Conservation (phyloP, 108 stramenopile genomes). For the Aurantiochytrium sp. region DNA sequence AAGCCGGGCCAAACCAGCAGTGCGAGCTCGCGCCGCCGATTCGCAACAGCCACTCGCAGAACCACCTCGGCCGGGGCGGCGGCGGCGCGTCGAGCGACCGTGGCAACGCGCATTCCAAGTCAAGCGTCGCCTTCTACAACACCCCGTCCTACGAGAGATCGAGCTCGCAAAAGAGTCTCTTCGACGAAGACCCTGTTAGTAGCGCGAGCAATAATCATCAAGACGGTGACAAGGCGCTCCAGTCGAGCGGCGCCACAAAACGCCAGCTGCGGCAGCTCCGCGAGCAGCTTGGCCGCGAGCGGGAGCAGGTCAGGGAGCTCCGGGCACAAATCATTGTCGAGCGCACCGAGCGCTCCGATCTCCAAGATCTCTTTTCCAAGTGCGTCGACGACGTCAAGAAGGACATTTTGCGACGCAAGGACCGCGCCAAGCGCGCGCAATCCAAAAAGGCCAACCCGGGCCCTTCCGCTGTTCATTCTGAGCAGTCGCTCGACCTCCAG, state of each 20-base stretch:
- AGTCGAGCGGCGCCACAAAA: neutral
- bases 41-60: neutral
- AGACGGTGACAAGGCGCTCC: too few species aligned
- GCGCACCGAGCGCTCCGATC: constrained; percentile 40
- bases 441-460: neutral
- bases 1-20: neutral
- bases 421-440: neutral
- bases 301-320: constrained; percentile 30
- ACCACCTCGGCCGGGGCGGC: constrained; percentile 24
- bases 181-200: neutral
- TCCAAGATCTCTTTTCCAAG: constrained; percentile 47
- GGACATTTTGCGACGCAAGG: constrained; percentile 23
- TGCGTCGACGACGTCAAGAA: constrained; percentile 41
- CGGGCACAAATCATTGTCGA: constrained; percentile 27
- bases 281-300: constrained; percentile 19
- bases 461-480: neutral
- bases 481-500: neutral
- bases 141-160: neutral
- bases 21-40: neutral
- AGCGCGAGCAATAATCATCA: neutral
- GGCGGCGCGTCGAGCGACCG: neutral
- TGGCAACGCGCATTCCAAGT: neutral
- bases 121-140: constrained; percentile 20
- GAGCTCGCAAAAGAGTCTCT: neutral
- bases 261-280: constrained; percentile 28